Evolutionary conservation across 331 rosid species (phyloP).

Genomic region (Pyracantha coccinea): DNA sequence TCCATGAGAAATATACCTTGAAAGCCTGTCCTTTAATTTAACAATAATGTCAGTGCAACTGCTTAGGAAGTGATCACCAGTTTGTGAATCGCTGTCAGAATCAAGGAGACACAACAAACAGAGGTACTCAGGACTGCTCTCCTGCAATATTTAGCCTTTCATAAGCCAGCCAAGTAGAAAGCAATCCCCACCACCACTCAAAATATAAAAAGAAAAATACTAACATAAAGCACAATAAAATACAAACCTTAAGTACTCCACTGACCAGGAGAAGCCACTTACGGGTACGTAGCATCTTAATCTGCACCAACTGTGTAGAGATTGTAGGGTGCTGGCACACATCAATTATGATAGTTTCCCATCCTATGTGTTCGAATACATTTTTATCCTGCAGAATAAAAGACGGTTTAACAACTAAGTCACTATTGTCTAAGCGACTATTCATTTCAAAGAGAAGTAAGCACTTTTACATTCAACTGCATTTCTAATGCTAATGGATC

Average conservation of each 20-base stretch:
- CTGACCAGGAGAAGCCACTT: constrained; percentile 46
- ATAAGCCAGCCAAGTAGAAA: constrained; percentile 7
- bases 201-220: constrained; percentile 3
- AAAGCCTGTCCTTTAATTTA: constrained; percentile 51
- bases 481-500: background rate
- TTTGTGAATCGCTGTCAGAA: constrained; percentile 9
- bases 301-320: constrained; percentile 28
- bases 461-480: background rate
- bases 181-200: background rate
- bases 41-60: constrained; percentile 29
- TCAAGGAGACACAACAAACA: constrained; percentile 47
- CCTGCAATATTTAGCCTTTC: constrained; percentile 48
- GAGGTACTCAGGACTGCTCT: constrained; percentile 33
- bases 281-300: constrained; percentile 34
- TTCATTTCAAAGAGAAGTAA: background rate
- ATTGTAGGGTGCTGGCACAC: constrained; percentile 35
- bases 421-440: background rate
- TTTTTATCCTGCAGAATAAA: constrained; percentile 42
- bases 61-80: constrained; percentile 16
- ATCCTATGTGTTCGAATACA: constrained; percentile 30
- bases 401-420: background rate
- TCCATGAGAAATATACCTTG: constrained; percentile 38
- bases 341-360: constrained; percentile 62
- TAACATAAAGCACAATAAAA: constrained; percentile 8
- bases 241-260: constrained; percentile 51